Evolutionary conservation across 1,139 yeast genomes (phyloP).

Genomic region (Debaryomyces psychrophilus): DNA sequence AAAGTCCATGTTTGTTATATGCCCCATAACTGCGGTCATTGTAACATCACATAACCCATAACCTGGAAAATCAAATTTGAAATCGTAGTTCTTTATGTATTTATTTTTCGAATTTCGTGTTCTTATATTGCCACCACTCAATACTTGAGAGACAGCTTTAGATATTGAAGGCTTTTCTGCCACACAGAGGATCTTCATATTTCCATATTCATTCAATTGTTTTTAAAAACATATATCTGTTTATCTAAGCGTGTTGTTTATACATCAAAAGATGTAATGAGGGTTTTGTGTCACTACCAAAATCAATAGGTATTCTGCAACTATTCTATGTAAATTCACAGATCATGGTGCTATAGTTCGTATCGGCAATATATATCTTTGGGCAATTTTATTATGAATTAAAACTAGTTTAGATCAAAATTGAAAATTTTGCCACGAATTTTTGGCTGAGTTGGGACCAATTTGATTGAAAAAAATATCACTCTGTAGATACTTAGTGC

Average conservation of each 20-base stretch:
- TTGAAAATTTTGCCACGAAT: no score
- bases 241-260: constrained; percentile 1
- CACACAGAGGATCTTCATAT: constrained; percentile 82
- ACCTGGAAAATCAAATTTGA: constrained; percentile 62
- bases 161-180: constrained; percentile 98
- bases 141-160: constrained; percentile 72
- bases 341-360: neutral
- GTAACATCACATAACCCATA: constrained; percentile 75
- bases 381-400: no score
- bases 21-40: constrained; percentile 93
- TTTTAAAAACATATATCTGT: neutral
- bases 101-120: constrained; percentile 56
- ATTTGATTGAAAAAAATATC: no score
- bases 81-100: constrained; percentile 81
- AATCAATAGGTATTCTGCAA: neutral
- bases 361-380: no score
- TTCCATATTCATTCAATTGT: constrained; percentile 6
- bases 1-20: constrained; percentile 68
- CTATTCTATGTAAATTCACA: no score
- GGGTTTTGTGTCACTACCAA: constrained; percentile 3
- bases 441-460: no score
- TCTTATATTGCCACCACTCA: constrained; percentile 70
- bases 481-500: no score
- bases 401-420: no score
- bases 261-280: neutral